Evolutionary conservation across 2,329 filamentous ascomycete species (phyloP), one percentile per base, ranked within the genome.

Genomic region (Coccinonectria pachysandricola): DNA sequence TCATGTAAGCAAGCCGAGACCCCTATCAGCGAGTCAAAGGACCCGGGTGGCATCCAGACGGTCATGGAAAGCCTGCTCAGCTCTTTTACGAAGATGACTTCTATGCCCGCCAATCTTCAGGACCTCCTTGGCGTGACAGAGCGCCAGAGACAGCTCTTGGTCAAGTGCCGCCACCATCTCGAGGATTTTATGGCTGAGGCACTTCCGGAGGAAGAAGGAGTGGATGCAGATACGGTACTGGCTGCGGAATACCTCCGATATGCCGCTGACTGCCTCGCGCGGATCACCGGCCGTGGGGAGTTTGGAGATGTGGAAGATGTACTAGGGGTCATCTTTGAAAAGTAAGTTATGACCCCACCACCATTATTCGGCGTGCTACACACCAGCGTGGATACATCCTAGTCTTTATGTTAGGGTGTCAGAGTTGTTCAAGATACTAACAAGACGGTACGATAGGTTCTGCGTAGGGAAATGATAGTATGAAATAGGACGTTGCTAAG

Each of bases 291-390:
- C 1, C 74, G 74, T 29, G 87, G 86, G 1, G 83, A 86, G 43
- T 72, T 71, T 20, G 83, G 86, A 3, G 88, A 96, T 54, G 85
- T 96, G 10, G 88, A 98, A 52, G 91, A 96, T 49, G 84, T 98
- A 6, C 59, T 98, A 22, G 91, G 91, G 0, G 87, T 98, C 12
- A 87, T 98, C 4, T 98, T 98, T 59, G 88, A 96, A 54, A 96
- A 93, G 83, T 93, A 60, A 65, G 73, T 71, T 32, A 26, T 35
- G 22, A 30, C 28, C 10, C 13, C 39, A 65, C n/a, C n/a, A n/a
- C n/a, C n/a, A n/a, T n/a, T n/a, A n/a, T n/a, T n/a, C n/a, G n/a
- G n/a, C n/a, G n/a, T n/a, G n/a, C n/a, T n/a, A n/a, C n/a, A n/a
- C n/a, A n/a, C n/a, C n/a, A n/a, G n/a, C n/a, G n/a, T n/a, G n/a